These are phyloP conservation scores for Sporothrix euskadiensis DNA, from an alignment of 2,329 filamentous ascomycete genomes.

Conservation along the genomic window DNA sequence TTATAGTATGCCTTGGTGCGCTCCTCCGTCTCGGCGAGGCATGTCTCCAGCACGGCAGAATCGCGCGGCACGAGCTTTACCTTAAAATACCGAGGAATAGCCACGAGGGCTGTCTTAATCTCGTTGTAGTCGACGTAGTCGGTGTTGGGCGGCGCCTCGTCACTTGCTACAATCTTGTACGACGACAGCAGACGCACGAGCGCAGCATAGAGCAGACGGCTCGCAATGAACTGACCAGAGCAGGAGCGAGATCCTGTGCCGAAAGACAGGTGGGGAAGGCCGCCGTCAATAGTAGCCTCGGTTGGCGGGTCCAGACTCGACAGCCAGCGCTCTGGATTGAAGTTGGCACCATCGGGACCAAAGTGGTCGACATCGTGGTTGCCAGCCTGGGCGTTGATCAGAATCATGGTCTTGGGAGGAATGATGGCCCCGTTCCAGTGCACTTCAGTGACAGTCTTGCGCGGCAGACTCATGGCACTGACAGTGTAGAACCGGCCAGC, in stretches of 20 bases:
- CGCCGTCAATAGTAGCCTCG: conserved; percentile 43
- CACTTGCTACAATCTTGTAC: conserved; percentile 54
- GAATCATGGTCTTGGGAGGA: conserved; percentile 75
- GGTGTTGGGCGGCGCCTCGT: conserved; percentile 59
- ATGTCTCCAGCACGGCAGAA: conserved; percentile 16
- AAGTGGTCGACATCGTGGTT: conserved; percentile 72
- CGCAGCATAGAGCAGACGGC: conserved; percentile 62
- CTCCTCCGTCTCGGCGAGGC: conserved; percentile 23
- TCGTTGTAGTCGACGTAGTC: conserved; percentile 33
- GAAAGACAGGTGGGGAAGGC: conserved; percentile 63
- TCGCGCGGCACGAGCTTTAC: conserved; percentile 31
- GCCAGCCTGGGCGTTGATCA: conserved; percentile 75
- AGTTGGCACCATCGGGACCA: conserved; percentile 56
- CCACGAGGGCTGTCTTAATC: conserved; percentile 31
- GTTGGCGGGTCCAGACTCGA: conserved; percentile 30
- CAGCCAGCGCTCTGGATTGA: conserved; percentile 72
- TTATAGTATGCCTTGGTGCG: conserved; percentile 31
- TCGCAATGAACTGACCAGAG: conserved; percentile 62
- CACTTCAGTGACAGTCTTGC: conserved; percentile 71
- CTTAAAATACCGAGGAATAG: conserved; percentile 32
- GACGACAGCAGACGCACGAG: conserved; percentile 53
- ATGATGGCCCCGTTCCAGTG: conserved; percentile 66
- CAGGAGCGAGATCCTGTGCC: conserved; percentile 66
- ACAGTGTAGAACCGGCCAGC: conserved; percentile 77
- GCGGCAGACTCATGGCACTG: conserved; percentile 74